Conservation (phyloP, 495 filamentous ascomycete species). For the Bryoglossum gracile region DNA sequence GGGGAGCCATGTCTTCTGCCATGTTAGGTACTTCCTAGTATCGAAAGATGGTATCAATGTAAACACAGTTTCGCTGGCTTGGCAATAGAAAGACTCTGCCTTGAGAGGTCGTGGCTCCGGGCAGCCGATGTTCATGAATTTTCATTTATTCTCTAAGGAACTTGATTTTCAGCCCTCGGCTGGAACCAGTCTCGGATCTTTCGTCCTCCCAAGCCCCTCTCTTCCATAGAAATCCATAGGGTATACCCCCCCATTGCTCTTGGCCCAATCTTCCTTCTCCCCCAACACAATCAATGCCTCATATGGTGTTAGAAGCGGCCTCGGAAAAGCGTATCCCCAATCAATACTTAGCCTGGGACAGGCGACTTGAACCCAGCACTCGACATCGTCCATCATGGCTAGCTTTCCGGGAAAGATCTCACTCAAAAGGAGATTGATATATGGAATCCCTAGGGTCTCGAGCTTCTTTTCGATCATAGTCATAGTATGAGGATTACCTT, state of each 20-base stretch:
- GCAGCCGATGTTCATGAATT: too few relatives aligned
- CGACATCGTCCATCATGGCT: constrained; percentile 84
- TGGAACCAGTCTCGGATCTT: constrained; percentile 1
- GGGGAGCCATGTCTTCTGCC: too few relatives aligned
- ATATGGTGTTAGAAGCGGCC: constrained; percentile 86
- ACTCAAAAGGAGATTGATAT: constrained; percentile 74
- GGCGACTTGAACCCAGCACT: constrained; percentile 96
- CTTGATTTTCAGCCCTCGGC: neutral
- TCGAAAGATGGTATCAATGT: too few relatives aligned
- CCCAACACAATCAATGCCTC: constrained; percentile 87
- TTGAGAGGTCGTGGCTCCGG: too few relatives aligned
- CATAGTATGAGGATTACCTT: constrained; percentile 94
- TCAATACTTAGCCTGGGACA: constrained; percentile 94
- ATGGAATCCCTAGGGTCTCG: constrained; percentile 58
- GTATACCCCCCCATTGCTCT: constrained; percentile 64
- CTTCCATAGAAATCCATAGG: constrained; percentile 98
- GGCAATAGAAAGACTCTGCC: too few relatives aligned
- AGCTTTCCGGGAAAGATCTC: constrained; percentile 97
- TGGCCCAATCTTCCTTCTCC: constrained; percentile 66
- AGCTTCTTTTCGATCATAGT: constrained; percentile 73
- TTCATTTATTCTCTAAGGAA: too few relatives aligned
- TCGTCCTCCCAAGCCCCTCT: constrained; percentile 71
- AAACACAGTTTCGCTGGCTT: too few relatives aligned
- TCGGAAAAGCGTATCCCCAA: constrained; percentile 94
- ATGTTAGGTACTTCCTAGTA: too few relatives aligned